A percentile compares a stretch with the other conserved stretches of the same genome.
Evolutionary conservation across 768 basidiomycete genomes (phyloP).

Genomic region (Suillus placidus): DNA sequence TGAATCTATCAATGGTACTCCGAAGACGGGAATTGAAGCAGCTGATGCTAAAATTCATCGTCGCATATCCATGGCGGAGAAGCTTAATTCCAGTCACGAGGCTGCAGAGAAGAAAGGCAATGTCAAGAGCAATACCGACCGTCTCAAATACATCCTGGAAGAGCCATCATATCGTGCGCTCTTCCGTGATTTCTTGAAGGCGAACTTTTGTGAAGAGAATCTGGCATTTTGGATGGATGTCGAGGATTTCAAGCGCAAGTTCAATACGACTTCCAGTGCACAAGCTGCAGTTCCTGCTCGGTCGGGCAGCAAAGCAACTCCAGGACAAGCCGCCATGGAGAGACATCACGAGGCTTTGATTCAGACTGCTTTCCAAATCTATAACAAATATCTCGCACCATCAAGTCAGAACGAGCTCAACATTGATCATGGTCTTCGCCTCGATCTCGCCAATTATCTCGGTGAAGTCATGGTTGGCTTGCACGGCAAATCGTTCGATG

Average conservation of each 20-base stretch:
- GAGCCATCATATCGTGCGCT: conserved; percentile 85
- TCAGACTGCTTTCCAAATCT: conserved; percentile 91
- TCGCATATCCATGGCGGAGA: conserved; percentile 78
- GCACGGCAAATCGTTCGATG: conserved; percentile 77
- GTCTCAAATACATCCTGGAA: conserved; percentile 88
- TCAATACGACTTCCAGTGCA: conserved; percentile 93
- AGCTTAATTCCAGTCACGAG: conserved; percentile 58
- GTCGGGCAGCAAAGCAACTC: conserved; percentile 50
- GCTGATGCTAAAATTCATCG: conserved; percentile 71
- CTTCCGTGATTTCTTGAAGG: conserved; percentile 92
- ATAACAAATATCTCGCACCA: conserved; percentile 93
- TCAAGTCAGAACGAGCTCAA: conserved; percentile 96
- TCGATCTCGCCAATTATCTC: conserved; percentile 92
- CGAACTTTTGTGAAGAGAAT: conserved; percentile 99
- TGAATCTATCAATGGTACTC: conserved; percentile 24
- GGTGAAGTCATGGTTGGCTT: conserved; percentile 82
- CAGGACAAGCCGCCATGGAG: conserved; percentile 91
- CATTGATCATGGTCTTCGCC: conserved; percentile 95
- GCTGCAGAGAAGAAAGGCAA: conserved; percentile 55
- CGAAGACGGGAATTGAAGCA: conserved; percentile 33
- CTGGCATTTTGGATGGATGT: conserved; percentile 97
- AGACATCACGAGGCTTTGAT: conserved; percentile 94
- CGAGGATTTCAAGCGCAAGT: conserved; percentile 94
- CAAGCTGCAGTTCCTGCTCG: conserved; percentile 54
- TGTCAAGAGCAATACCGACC: conserved; percentile 92